Conservation (phyloP, 805 yeast genomes). For the Babjeviella inositovora region DNA sequence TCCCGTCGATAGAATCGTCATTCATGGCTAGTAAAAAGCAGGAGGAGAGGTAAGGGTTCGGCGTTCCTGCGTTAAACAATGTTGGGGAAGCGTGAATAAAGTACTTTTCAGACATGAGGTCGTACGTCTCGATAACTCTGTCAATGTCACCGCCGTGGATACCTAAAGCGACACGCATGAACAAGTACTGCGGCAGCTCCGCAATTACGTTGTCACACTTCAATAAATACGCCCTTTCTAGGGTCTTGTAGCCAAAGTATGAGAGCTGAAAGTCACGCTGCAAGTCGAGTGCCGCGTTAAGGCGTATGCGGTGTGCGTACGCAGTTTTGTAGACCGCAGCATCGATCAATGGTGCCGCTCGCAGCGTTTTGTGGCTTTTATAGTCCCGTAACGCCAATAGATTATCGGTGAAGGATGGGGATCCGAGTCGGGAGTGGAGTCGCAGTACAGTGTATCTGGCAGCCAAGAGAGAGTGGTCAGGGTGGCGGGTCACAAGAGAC, state of each 20-base stretch:
- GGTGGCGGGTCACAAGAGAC: no score
- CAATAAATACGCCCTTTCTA: slow-evolving; percentile 73
- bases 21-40: slow-evolving; percentile 86
- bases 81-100: slow-evolving; percentile 96
- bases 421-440: no score
- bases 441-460: no score
- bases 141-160: slow-evolving; percentile 62
- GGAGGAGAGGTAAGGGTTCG: slow-evolving; percentile 73
- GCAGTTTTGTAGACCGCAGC: slow-evolving; percentile 50
- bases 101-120: slow-evolving; percentile 72
- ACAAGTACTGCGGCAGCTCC: slow-evolving; percentile 85
- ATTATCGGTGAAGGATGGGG: no score
- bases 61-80: slow-evolving; percentile 84
- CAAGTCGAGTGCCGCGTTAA: slow-evolving; percentile 60
- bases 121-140: slow-evolving; percentile 65
- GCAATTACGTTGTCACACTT: slow-evolving; percentile 48
- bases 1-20: slow-evolving; percentile 92
- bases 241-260: slow-evolving; percentile 86
- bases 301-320: slow-evolving; percentile 39
- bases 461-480: no score
- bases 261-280: slow-evolving; percentile 68
- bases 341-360: slow-evolving; percentile 62
- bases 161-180: slow-evolving; percentile 86
- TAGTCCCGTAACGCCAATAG: no score
- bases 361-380: no score